Evolutionary conservation across 768 basidiomycete species (phyloP).

Genomic region (Calocybe gangraenosa): DNA sequence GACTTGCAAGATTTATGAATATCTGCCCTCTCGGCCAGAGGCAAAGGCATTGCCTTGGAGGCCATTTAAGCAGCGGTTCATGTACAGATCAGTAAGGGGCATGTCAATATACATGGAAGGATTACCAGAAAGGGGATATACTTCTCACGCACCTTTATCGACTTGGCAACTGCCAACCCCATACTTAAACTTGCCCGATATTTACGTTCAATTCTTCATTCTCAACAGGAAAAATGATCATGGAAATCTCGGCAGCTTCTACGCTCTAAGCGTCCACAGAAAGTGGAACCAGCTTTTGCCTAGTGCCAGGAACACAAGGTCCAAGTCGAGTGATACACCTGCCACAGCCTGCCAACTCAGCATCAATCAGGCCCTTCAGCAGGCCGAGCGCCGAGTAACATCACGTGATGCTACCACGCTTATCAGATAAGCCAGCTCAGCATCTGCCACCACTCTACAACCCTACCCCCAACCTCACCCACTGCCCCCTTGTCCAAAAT

Average conservation of each 20-base stretch:
- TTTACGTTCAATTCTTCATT: too few relatives aligned
- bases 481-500: background rate
- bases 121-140: constrained; percentile 3
- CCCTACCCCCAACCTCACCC: background rate
- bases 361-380: too few relatives aligned
- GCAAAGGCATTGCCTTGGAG: constrained; percentile 9
- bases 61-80: constrained; percentile 10
- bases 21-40: constrained; percentile 58
- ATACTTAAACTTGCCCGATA: too few relatives aligned
- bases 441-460: background rate
- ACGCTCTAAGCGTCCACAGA: too few relatives aligned
- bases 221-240: too few relatives aligned
- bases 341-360: too few relatives aligned
- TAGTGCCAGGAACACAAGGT: too few relatives aligned
- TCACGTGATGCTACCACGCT: background rate
- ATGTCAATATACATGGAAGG: background rate
- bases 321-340: too few relatives aligned
- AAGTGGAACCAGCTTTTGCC: too few relatives aligned
- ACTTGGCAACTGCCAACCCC: too few relatives aligned
- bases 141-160: constrained; percentile 3
- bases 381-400: background rate
- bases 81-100: constrained; percentile 1
- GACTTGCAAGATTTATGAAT: constrained; percentile 81
- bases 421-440: constrained; percentile 16
- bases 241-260: too few relatives aligned